phyloP scores from a whole-genome alignment of 345 rosid genomes.

The Tarenaya hassleriana region DNA sequence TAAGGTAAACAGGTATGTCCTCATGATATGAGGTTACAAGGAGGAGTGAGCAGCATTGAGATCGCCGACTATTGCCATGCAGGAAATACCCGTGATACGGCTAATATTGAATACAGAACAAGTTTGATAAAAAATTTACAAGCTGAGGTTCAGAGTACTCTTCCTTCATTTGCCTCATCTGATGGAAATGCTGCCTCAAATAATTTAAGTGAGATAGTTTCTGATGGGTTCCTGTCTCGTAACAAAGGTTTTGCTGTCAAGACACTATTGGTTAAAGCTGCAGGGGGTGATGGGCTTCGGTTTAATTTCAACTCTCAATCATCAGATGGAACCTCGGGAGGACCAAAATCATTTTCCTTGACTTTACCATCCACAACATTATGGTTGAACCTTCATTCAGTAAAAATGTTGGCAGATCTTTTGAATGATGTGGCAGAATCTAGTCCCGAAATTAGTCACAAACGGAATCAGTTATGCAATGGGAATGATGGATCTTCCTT shows the following conservation, averaged over 20 bases:
- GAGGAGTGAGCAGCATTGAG: constrained; percentile 54
- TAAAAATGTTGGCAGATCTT: constrained; percentile 48
- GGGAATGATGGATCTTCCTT: constrained; percentile 23
- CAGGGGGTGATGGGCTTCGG: constrained; percentile 44
- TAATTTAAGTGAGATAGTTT: constrained; percentile 27
- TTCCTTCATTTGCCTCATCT: constrained; percentile 46
- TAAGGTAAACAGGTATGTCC: constrained; percentile 68
- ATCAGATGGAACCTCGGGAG: constrained; percentile 34
- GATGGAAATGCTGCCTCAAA: constrained; percentile 30
- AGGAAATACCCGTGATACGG: constrained; percentile 25
- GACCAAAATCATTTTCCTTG: constrained; percentile 50
- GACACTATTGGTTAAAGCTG: constrained; percentile 53
- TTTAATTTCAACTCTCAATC: constrained; percentile 32
- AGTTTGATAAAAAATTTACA: constrained; percentile 47
- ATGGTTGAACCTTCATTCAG: constrained; percentile 64
- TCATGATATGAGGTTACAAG: constrained; percentile 60
- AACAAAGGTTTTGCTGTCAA: constrained; percentile 39
- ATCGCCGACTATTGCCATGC: constrained; percentile 44
- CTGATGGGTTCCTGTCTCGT: constrained; percentile 34
- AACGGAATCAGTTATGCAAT: constrained; percentile 17
- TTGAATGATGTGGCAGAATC: constrained; percentile 43
- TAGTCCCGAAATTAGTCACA: constrained; percentile 27
- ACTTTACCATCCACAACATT: constrained; percentile 53
- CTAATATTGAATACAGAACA: constrained; percentile 26
- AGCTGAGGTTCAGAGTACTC: constrained; percentile 49